Base-by-base conservation (phyloP, 257 asterid species). In the Fraxinus americana region DNA sequence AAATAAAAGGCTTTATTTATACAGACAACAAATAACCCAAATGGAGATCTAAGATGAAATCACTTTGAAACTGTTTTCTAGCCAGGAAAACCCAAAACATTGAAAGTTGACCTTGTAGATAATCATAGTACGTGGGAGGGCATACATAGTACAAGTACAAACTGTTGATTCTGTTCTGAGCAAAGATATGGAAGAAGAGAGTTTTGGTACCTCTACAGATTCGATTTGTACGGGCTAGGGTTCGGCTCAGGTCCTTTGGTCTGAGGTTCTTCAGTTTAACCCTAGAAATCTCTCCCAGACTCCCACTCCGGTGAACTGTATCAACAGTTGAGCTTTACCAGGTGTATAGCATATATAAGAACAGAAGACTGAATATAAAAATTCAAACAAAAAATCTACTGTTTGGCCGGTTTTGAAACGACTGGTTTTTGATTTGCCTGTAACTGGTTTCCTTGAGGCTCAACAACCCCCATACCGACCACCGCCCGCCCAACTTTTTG, bases 151-250 rank as follows among this genome's bases (percentile, higher is more conserved):
- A 63, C 69, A 27, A 63, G 34, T 9, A 63, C 69, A 63, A 63
- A 27, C 69, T 63, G 69, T 32, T 32, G 34, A 1, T 30, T 30
- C 0, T 63, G 34, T 23, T 71, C 76, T 50, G 80, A 78, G 70
- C 75, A 21, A 23, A 73, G 69, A 63, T 63, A n/a, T 50, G 45
- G 71, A 50, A 38, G 21, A 59, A 50, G 29, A 36, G 23, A 39
- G 71, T 27, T 35, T 50, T 12, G n/a, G 77, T 73, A 80, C 83
- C 88, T 79, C 50, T 11, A 41, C 50, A 41, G 50, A 41, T 41
- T 41, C 36, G 71, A 75, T 71, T 69, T 32, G 87, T 83, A 85
- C 86, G 79, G 82, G 67, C 54, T 82, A 75, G 75, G 82, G 80
- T 78, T 77, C 14, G 61, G 82, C 72, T 77, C 69, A 74, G 75